Evolutionary conservation across 805 yeast genomes (phyloP), one percentile per base, ranked within the genome.

Genomic region (Hanseniaspora jakobsenii): DNA sequence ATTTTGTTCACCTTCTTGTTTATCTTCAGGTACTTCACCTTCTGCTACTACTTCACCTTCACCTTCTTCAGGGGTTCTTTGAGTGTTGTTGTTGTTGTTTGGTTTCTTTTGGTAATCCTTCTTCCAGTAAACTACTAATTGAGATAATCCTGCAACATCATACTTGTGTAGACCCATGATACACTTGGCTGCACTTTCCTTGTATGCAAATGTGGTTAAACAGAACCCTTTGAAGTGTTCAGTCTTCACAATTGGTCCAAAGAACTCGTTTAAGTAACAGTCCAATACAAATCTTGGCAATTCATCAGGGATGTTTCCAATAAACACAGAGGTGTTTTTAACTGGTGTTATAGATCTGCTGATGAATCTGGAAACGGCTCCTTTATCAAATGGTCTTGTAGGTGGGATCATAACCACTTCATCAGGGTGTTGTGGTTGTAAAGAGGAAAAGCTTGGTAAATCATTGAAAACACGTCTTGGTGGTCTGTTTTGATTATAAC

Each of bases 61-160:
- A 26, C 45, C 49, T 21, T 48, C 52, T 18, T 18, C 24, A 16
- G 35, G n/a, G 8, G 35, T 13, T 5, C 21, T 5, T 21, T 32
- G 26, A 46, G 48, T n/a, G n/a, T 22, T 27, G 39, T 31, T 49
- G 55, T 30, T 50, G 48, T 47, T 53, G 55, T 60, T 63, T 44
- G 59, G 53, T 44, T 59, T 61, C 21, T 63, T 58, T 18, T 59
- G 57, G 50, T 65, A 65, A 49, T 69, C 81, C 59, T 77, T 81
- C 43, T 94, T 95, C 95, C 95, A 86, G 27, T 93, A 87, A 53
- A 85, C 76, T 57, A 78, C 79, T 57, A 84, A 62, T 18, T 81
- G 78, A 57, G 94, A 71, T 18, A 94, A 94, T 56, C 80, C 78
- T 52, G 84, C 63, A 40, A 69, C 69, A 53, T 77, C 72, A 50